Conservation (phyloP, 2,329 filamentous ascomycete genomes). For the Thermochaetoides dissita region DNA sequence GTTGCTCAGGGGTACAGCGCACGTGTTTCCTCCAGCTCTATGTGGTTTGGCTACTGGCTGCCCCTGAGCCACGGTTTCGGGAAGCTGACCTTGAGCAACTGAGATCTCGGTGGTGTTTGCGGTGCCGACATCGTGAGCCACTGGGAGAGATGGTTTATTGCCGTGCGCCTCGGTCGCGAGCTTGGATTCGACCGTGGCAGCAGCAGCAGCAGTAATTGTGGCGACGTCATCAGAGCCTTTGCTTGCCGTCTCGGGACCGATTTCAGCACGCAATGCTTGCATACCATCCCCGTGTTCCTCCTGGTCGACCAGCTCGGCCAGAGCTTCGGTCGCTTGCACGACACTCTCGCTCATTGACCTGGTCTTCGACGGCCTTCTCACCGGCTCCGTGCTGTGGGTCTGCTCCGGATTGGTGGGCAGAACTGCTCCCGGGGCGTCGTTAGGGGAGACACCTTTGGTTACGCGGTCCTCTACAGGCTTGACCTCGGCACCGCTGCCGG, state of each 20-base stretch:
- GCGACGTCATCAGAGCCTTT: too few relatives aligned
- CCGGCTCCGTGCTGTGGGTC: not conserved
- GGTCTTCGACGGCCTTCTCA: not conserved
- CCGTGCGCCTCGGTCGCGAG: not conserved
- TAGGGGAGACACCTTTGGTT: not conserved
- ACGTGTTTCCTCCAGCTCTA: too few relatives aligned
- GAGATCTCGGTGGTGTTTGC: too few relatives aligned
- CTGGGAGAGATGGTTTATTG: not conserved
- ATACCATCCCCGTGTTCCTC: not conserved
- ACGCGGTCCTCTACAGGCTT: conserved; percentile 1
- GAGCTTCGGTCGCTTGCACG: not conserved
- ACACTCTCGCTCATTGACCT: not conserved
- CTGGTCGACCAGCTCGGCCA: not conserved
- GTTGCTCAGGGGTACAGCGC: too few relatives aligned
- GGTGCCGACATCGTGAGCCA: too few relatives aligned
- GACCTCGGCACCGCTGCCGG: conserved; percentile 5
- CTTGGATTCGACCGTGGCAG: not conserved
- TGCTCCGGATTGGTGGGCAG: not conserved
- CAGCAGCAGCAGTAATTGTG: too few relatives aligned
- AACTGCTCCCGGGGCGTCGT: not conserved
- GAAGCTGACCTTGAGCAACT: too few relatives aligned
- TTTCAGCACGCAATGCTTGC: not conserved
- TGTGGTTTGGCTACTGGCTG: too few relatives aligned
- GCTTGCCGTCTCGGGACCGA: not conserved
- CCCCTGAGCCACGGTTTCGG: too few relatives aligned